Base-by-base conservation (phyloP, 371 early-diverging fungal species). In the Amoeboaphelidium protococcarum region DNA sequence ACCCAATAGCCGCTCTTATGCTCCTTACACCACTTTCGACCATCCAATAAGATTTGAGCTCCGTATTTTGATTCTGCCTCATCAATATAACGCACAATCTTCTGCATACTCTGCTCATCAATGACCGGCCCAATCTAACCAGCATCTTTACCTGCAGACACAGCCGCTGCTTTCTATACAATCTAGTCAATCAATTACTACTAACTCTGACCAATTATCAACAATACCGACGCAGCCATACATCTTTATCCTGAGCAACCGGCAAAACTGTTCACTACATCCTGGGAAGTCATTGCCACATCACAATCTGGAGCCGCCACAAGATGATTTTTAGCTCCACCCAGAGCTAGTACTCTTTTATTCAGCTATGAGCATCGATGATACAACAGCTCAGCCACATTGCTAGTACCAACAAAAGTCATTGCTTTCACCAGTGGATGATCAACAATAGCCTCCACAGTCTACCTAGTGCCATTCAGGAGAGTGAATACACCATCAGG, bases 401-500 rank as follows among this genome's bases (percentile, higher is more conserved):
- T 60, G 2, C 73, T 67, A 0, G 77, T 72, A 21, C 79, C 79
- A 1, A 78, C 79, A 65, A 78, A 78, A 10, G 78, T 69, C 45
- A 78, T 63, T 0, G 76, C 76, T 23, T 58, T 57, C 37, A 78
- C 67, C 41, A 58, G 56, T 0, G 64, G 62, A 55, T 74, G 74
- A 20, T 69, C 67, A 25, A 58, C 48, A 37, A 73, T 47, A 6
- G 55, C 54, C 45, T 59, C 56, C 26, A 71, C 73, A 44, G 64
- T 61, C 47, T 53, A 46, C 2, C 62, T 62, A 22, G 61, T 61
- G 21, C 80, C 80, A 50, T 76, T 57, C 31, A 78, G 72, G 6
- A 80, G 50, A 53, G 77, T 78, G 46, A 80, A 58, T 13, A 80
- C 80, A n/a, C 80, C 80, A 2, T 64, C 58, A 0, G 80, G 80